Conservation (phyloP, 768 basidiomycete genomes). For the Russula sp. region DNA sequence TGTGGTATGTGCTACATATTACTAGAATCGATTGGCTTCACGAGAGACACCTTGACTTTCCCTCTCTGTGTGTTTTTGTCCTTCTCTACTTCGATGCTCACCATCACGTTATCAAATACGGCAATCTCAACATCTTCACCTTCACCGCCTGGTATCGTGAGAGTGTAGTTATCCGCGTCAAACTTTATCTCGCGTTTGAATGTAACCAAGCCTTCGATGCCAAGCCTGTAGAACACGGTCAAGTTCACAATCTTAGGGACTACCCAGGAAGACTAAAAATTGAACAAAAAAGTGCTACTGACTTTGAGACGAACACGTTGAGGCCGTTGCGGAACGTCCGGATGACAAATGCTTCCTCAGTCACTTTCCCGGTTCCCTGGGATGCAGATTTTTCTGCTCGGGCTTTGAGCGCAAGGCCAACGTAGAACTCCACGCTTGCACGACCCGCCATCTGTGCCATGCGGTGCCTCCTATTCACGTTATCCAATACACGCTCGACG, state of each 20-base stretch:
- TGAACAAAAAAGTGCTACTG: conserved; percentile 27
- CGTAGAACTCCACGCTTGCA: conserved; percentile 96
- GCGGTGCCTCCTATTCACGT: conserved; percentile 86
- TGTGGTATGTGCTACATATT: conserved; percentile 29
- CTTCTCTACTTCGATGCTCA: conserved; percentile 90
- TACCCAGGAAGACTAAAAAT: background rate
- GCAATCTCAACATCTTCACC: conserved; percentile 52
- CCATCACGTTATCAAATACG: conserved; percentile 90
- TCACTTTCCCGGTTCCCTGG: conserved; percentile 32
- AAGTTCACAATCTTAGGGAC: background rate
- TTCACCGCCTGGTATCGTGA: conserved; percentile 46
- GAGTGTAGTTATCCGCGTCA: conserved; percentile 84
- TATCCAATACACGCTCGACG: conserved; percentile 78
- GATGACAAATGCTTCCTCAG: conserved; percentile 88
- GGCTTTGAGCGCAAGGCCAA: conserved; percentile 82
- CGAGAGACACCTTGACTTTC: conserved; percentile 76
- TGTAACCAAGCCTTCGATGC: conserved; percentile 88
- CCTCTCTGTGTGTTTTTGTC: conserved; percentile 90
- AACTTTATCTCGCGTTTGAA: conserved; percentile 89
- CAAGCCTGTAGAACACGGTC: conserved; percentile 47
- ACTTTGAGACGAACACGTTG: conserved; percentile 95
- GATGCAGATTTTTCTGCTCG: conserved; percentile 40
- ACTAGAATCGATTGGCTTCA: conserved; percentile 54
- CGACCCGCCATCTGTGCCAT: conserved; percentile 98
- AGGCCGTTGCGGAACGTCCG: conserved; percentile 91